Conservation (phyloP, 23 red algal genomes). For the Agarophyton chilense region DNA sequence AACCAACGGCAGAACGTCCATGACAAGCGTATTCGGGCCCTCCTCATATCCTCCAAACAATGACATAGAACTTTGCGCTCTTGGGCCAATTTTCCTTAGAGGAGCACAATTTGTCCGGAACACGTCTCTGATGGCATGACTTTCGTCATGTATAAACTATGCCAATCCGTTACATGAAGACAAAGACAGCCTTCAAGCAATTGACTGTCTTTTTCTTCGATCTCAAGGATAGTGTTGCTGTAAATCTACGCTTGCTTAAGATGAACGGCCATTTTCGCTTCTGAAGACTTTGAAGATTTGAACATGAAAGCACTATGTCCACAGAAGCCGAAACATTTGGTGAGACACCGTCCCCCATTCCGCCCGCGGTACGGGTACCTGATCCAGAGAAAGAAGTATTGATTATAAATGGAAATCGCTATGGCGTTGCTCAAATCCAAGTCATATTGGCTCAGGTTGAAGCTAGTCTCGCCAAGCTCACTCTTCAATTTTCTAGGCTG, state of each 20-base stretch:
- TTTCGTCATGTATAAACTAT: neutral
- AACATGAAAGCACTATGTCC: constrained; percentile 28
- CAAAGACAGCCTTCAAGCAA: neutral
- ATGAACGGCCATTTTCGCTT: neutral
- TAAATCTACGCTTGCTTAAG: neutral
- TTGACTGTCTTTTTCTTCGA: neutral
- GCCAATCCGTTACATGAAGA: constrained; percentile 1
- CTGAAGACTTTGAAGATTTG: neutral
- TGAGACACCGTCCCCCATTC: neutral
- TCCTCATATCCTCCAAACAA: neutral
- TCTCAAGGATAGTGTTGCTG: neutral
- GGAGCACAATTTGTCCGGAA: neutral
- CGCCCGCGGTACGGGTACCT: neutral
- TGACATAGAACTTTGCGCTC: neutral
- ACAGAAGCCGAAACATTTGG: neutral
- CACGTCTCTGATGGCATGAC: neutral
- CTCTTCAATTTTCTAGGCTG: constrained; percentile 10
- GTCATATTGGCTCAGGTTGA: constrained; percentile 2
- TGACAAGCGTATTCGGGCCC: neutral
- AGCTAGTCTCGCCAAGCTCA: constrained; percentile 11
- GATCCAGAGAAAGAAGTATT: neutral
- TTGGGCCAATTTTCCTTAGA: neutral
- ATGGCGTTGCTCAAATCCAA: neutral
- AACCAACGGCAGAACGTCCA: neutral
- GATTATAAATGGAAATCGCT: constrained; percentile 10